Conservation (phyloP, 129 eudicot species). For the Solidago caesia region DNA sequence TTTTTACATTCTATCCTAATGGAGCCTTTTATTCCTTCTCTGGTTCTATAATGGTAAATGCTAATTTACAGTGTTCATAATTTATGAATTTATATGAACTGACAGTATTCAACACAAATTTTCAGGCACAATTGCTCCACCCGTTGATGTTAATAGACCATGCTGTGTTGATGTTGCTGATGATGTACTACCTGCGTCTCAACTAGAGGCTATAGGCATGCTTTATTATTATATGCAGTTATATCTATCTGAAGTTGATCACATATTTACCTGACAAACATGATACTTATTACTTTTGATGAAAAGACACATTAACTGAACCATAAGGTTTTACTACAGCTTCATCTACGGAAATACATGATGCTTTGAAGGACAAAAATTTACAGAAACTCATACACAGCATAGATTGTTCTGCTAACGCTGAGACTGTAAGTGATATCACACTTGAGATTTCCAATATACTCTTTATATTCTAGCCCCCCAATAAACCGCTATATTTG, state of each 20-base stretch:
- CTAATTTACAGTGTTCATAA: neutral
- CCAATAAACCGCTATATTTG: neutral
- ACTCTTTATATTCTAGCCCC: neutral
- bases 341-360: constrained; percentile 61
- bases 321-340: constrained; percentile 42
- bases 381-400: constrained; percentile 60
- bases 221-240: constrained; percentile 15
- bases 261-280: neutral
- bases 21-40: neutral
- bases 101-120: neutral
- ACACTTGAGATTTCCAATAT: constrained; percentile 1
- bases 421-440: constrained; percentile 47
- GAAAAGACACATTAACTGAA: constrained; percentile 7
- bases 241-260: neutral
- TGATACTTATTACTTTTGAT: neutral
- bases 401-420: constrained; percentile 52
- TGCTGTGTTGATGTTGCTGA: constrained; percentile 49
- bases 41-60: neutral
- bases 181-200: constrained; percentile 48
- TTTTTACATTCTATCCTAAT: too few relatives aligned
- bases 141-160: constrained; percentile 45
- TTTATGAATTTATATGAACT: neutral
- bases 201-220: constrained; percentile 69
- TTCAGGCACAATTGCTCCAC: constrained; percentile 32
- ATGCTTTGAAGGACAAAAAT: constrained; percentile 61